A percentile compares a stretch with the other conserved stretches of the same genome.
Conservation (phyloP, 1,284 basidiomycete genomes). For the Ustilago lituana region DNA sequence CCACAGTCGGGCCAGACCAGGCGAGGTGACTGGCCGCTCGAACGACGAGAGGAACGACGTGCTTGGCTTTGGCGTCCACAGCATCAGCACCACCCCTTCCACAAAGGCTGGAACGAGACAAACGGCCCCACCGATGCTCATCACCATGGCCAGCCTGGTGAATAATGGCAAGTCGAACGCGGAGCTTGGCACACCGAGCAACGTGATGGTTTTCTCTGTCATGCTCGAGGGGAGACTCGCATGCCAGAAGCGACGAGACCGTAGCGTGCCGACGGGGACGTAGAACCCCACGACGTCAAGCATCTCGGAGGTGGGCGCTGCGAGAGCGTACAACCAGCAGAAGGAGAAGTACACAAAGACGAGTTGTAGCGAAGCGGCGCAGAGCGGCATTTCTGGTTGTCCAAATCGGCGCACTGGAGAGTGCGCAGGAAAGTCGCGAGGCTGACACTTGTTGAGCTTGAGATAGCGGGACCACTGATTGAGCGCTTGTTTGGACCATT, state of each 20-base stretch:
- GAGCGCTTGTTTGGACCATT: conserved; percentile 29
- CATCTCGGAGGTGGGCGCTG: conserved; percentile 14
- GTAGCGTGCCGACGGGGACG: conserved; percentile 13
- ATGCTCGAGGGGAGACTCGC: conserved; percentile 6
- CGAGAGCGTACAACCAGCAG: conserved; percentile 27
- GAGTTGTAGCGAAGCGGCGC: conserved; percentile 7
- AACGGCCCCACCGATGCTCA: conserved; percentile 11
- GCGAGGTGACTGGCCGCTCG: conserved; percentile 25
- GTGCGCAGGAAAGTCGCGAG: conserved; percentile 23
- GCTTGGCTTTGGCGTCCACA: conserved; percentile 15
- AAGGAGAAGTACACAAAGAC: conserved; percentile 12
- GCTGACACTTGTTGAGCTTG: conserved; percentile 13
- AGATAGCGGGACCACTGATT: conserved; percentile 35
- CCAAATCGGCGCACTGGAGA: conserved; percentile 36
- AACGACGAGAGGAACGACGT: conserved; percentile 30
- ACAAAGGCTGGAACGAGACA: conserved; percentile 12
- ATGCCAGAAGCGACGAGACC: conserved; percentile 6
- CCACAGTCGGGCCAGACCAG: conserved; percentile 28
- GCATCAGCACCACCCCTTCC: conserved; percentile 17
- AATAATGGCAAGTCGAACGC: conserved; percentile 22
- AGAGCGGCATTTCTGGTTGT: conserved; percentile 29
- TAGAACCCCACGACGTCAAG: conserved; percentile 25
- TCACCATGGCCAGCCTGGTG: conserved; percentile 9
- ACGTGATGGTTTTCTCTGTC: conserved; percentile 1
- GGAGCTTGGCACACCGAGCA: conserved; percentile 10